phyloP scores from a whole-genome alignment of 192 early-diverging fungal genomes.

The Radiomyces spectabilis region DNA sequence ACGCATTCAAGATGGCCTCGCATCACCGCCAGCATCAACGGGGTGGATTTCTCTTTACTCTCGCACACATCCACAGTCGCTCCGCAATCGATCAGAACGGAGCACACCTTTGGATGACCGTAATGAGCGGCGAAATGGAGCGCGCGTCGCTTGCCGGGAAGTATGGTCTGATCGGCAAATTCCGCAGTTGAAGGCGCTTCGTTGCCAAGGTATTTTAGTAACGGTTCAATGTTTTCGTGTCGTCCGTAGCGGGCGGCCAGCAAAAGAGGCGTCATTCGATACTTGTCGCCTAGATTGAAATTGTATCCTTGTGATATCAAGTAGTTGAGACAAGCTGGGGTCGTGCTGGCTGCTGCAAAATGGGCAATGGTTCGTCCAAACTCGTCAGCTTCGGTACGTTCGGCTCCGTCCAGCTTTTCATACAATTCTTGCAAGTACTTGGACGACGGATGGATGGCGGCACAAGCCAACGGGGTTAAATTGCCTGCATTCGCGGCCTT shows the following conservation, averaged over 20 bases:
- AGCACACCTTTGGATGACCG: slow-evolving; percentile 30
- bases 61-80: slow-evolving; percentile 30
- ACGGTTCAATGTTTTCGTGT: slow-evolving; percentile 12
- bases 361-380: slow-evolving; percentile 36
- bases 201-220: slow-evolving; percentile 26
- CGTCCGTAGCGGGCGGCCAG: slow-evolving; percentile 44
- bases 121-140: slow-evolving; percentile 33
- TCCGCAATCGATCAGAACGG: slow-evolving; percentile 26
- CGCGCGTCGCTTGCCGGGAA: slow-evolving; percentile 24
- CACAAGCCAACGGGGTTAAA: slow-evolving; percentile 38
- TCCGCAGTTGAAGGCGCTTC: not conserved
- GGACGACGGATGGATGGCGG: slow-evolving; percentile 37
- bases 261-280: slow-evolving; percentile 35
- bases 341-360: slow-evolving; percentile 40
- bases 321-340: slow-evolving; percentile 33
- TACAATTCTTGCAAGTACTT: slow-evolving; percentile 26
- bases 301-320: slow-evolving; percentile 29
- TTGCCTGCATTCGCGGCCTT: slow-evolving; percentile 21
- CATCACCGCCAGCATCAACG: slow-evolving; percentile 22
- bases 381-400: slow-evolving; percentile 29
- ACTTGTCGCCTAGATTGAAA: slow-evolving; percentile 19
- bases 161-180: slow-evolving; percentile 31
- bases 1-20: slow-evolving; percentile 21
- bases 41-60: slow-evolving; percentile 18
- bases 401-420: slow-evolving; percentile 20